Evolutionary conservation across 495 filamentous ascomycete genomes (phyloP).

Genomic region (Trichocladium uniseriatum): DNA sequence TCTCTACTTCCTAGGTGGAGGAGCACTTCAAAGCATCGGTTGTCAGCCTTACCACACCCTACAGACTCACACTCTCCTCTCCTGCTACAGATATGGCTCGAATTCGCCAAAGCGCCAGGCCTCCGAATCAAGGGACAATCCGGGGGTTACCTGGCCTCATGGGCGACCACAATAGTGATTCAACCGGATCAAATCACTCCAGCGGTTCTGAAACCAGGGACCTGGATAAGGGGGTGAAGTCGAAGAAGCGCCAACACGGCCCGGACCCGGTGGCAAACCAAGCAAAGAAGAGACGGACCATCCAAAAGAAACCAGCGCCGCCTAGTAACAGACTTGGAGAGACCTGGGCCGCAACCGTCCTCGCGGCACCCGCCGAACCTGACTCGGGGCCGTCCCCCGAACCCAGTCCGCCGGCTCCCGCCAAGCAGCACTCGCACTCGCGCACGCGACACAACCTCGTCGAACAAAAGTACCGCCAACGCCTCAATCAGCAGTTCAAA

Average conservation of each 20-base stretch:
- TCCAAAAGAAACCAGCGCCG: background rate
- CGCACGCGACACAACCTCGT: slow-evolving; percentile 19
- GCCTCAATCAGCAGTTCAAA: slow-evolving; percentile 21
- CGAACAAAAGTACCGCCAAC: slow-evolving; percentile 23
- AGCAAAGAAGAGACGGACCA: background rate
- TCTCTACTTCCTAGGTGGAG: no score
- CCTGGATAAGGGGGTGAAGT: background rate
- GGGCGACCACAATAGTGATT: no score
- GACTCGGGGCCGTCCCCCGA: background rate
- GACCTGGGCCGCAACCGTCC: no score
- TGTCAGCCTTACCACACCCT: no score
- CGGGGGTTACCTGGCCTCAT: no score
- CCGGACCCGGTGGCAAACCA: background rate
- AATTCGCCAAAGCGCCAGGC: no score
- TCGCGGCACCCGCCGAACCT: no score
- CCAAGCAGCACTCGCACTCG: background rate
- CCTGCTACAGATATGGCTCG: no score
- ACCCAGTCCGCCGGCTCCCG: background rate
- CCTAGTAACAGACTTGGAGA: no score
- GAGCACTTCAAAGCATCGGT: no score
- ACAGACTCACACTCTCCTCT: no score
- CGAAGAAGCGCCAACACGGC: background rate
- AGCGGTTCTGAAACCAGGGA: background rate
- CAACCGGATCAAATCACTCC: background rate
- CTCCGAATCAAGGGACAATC: no score